Base-by-base conservation (phyloP, 495 filamentous ascomycete genomes). In the Lasiosphaeria hispida region DNA sequence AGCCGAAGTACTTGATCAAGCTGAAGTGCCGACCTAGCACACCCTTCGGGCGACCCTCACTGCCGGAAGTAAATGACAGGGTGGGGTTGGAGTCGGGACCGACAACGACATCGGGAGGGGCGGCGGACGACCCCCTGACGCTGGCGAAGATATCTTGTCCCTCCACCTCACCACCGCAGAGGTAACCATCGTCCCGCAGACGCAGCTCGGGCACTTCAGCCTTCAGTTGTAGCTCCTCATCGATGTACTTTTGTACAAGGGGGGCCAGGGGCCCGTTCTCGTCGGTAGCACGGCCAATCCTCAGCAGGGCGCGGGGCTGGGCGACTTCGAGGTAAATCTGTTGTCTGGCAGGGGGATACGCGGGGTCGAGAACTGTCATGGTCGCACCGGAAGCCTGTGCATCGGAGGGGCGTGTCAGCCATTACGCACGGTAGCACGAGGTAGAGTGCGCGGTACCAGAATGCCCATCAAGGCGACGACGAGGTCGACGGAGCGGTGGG, bases 321-420 rank as follows among this genome's bases (percentile, higher is more conserved):
- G 93, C 88, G 23, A 97, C 92, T 60, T 96, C 90, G 35, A 97
- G 83, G 64, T 94, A 96, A 64, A 96, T 89, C 61, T 88, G 87
- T 68, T 98, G 94, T 45, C 94, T 75, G 44, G 88, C 88, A 0
- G 90, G 87, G 5, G 94, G 94, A 68, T 98, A 97, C 13, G 84
- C 81, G 2, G 92, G 92, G 63, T 97, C 92, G 44, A 97, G 84
- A 39, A 97, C 91, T 10, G 80, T 85, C 69, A 90, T 83, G n/a
- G 85, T 90, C 4, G 86, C 85, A 13, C 86, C 85, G 43, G 76
- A 68, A 17, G 84, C 80, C 73, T 87, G 75, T 37, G 50, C n/a
- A 42, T 23, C 0, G 23, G 10, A 9, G 30, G 45, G n/a, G 53
- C 47, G 39, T 11, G 18, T 14, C 62, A 47, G 4, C 60, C 37